A percentile compares a stretch with the other conserved stretches of the same genome.
Evolutionary conservation across 2,329 filamentous ascomycete species (phyloP).

Genomic region (Talaromyces sp.): DNA sequence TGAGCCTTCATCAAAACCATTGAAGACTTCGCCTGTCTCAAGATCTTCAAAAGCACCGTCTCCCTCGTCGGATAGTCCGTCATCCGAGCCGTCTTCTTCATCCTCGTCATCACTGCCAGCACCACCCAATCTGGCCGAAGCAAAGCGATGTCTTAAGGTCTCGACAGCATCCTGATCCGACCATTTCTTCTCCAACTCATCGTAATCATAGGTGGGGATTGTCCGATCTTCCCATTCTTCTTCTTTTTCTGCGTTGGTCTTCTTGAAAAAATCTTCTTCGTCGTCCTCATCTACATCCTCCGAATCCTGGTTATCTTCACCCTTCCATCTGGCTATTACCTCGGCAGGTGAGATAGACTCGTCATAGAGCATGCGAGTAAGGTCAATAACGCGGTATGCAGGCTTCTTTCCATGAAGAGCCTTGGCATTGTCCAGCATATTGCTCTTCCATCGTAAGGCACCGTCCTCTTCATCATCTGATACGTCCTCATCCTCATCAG

Average conservation of each 20-base stretch:
- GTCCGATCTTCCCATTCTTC: conserved; percentile 67
- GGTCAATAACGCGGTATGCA: conserved; percentile 73
- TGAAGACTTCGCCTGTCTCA: conserved; percentile 65
- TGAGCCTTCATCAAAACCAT: conserved; percentile 53
- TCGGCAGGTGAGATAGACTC: conserved; percentile 70
- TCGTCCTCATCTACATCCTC: conserved; percentile 59
- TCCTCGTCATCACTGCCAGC: conserved; percentile 56
- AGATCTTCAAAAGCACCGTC: conserved; percentile 84
- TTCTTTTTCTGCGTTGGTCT: conserved; percentile 49
- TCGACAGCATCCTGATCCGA: conserved; percentile 74
- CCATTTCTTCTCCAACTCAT: conserved; percentile 81
- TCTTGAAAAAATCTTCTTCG: conserved; percentile 64
- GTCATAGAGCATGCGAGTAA: conserved; percentile 88
- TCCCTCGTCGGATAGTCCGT: conserved; percentile 58
- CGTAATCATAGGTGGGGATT: conserved; percentile 76
- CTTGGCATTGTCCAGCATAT: conserved; percentile 72
- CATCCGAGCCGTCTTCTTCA: conserved; percentile 52
- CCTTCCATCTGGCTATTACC: conserved; percentile 76
- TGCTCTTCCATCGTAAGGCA: conserved; percentile 80
- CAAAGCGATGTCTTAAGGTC: conserved; percentile 69
- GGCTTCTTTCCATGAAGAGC: conserved; percentile 66
- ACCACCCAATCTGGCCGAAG: conserved; percentile 62
- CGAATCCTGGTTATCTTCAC: conserved; percentile 61
- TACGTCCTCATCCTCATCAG: conserved; percentile 44
- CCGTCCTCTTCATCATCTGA: conserved; percentile 69